Evolutionary conservation across 2,329 filamentous ascomycete species (phyloP).

Genomic region (Claviceps purpurea): DNA sequence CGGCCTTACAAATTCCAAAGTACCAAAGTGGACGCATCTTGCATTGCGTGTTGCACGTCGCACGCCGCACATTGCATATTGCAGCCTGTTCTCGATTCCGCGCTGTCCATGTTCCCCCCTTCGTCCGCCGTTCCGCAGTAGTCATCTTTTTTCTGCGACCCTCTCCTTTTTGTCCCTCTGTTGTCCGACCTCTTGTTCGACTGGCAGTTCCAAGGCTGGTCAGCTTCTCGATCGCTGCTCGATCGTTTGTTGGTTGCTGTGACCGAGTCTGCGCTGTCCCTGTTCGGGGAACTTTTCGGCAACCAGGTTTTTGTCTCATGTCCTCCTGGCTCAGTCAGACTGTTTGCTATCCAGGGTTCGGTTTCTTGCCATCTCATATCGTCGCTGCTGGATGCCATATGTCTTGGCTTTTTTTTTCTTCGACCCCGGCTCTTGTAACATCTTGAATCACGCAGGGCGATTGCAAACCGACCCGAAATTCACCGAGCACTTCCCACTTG

Average conservation of each 20-base stretch:
- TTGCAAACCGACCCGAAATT: not conserved
- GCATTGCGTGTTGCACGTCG: not conserved
- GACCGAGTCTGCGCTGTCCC: not conserved
- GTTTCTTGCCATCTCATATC: not conserved
- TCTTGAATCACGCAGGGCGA: not conserved
- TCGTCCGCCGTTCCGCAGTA: not conserved
- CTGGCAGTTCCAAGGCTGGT: not conserved
- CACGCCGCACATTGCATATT: not conserved
- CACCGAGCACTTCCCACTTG: not conserved
- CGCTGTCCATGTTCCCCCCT: not conserved
- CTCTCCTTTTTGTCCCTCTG: not conserved
- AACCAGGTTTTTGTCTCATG: not conserved
- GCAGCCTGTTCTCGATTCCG: not conserved
- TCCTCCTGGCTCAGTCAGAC: constrained; percentile 1
- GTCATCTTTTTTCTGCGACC: not conserved
- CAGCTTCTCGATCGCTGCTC: not conserved
- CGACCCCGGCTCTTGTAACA: constrained; percentile 8
- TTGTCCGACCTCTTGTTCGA: not conserved
- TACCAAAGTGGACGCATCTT: not conserved
- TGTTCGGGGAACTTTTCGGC: not conserved
- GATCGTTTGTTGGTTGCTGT: not conserved
- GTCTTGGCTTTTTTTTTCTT: constrained; percentile 13
- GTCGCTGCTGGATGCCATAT: constrained; percentile 13
- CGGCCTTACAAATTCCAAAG: too few relatives aligned
- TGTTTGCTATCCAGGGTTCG: constrained; percentile 1